phyloP scores from a whole-genome alignment of 2,329 filamentous ascomycete genomes.

The Amauroascus verrucosus region DNA sequence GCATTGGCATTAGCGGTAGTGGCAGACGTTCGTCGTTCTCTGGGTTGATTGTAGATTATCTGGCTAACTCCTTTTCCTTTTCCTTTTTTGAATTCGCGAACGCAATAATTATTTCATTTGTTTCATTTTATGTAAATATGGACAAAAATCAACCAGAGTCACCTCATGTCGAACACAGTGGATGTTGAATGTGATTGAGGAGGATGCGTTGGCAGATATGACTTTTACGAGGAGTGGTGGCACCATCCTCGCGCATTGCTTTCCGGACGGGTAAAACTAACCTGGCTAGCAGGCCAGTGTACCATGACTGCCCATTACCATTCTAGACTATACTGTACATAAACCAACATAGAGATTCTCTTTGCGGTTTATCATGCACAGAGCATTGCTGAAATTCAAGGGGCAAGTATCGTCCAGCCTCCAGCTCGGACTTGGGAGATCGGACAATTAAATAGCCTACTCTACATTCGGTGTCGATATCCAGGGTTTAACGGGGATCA shows the following conservation, averaged over 20 bases:
- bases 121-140: constrained; percentile 10
- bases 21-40: background rate
- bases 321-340: no score
- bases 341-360: no score
- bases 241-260: background rate
- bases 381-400: no score
- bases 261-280: background rate
- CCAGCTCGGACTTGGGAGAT: no score
- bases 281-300: background rate
- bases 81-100: background rate
- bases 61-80: background rate
- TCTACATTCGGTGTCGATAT: no score
- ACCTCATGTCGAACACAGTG: background rate
- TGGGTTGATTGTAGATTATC: constrained; percentile 8
- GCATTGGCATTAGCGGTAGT: background rate
- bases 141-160: background rate
- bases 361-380: no score
- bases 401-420: no score
- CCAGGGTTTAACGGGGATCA: no score
- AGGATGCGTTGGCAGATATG: background rate
- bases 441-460: no score
- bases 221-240: background rate
- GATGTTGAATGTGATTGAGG: background rate
- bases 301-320: background rate
- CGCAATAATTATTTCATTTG: constrained; percentile 8